Base-by-base conservation (phyloP, 2,329 filamentous ascomycete species). In the Ustulina deusta region DNA sequence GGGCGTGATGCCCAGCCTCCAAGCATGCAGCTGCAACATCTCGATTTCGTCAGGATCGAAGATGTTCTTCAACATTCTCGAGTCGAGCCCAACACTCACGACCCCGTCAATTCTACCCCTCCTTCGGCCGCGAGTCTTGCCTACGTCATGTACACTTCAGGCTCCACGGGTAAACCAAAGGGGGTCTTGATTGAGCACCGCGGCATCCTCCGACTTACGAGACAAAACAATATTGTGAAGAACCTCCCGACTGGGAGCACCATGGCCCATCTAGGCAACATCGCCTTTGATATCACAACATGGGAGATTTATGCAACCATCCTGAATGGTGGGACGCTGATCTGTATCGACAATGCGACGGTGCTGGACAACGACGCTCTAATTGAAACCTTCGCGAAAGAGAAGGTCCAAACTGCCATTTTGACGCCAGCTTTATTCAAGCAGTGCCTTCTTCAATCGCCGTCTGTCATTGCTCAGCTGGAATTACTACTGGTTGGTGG, bases 91-190 rank as follows among this genome's bases (percentile, higher is more conserved):
- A 32, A 32, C 15, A 15, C 13, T 51, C 15, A 32, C n/a, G 13
- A 13, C 34, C 17, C 38, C 1, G 11, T 34, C 13, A 6, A 15
- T 36, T 42, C 36, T 15, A 9, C 36, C 7, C 15, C 17, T 7
- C 57, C 63, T n/a, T 61, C 51, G 2, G 36, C 56, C 5, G 29
- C 38, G 4, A 62, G 58, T 34, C 57, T 66, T n/a, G 63, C 63
- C 15, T 62, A 66, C 13, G 63, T 66, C 25, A 57, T 62, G n/a
- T 66, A 58, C 17, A 66, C 63, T 5, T 66, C 63, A 1, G 63
- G 63, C n/a, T 61, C 57, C 3, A 66, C 63, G 7, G 58, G 58
- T 10, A 61, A 44, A 27, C 58, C 63, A 4, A 66, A 66, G 17
- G 63, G 63, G 6, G 63, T 62, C 6, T 22, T 62, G 51, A 52